Evolutionary conservation across 176 grass and related monocot genomes (phyloP).

Genomic region (Otatea glauca): DNA sequence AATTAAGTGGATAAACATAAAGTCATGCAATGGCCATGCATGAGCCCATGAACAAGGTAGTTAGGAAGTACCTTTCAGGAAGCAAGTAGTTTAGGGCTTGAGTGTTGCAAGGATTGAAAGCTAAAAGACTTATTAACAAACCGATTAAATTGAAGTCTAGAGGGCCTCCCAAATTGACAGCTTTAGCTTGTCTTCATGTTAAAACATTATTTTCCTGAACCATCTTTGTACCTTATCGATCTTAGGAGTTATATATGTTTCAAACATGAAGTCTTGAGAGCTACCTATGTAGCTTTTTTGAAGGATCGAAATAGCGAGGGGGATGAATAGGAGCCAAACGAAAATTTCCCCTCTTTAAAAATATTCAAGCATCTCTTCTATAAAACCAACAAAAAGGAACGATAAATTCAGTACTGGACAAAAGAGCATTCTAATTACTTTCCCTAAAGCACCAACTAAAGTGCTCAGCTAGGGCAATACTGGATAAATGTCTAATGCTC

Average conservation of each 20-base stretch:
- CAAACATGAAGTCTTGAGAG: conserved; percentile 42
- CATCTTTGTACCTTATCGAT: conserved; percentile 38
- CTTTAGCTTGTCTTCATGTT: conserved; percentile 33
- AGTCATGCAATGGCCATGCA: conserved; percentile 24
- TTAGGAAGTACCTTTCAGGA: conserved; percentile 58
- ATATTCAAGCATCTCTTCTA: too few relatives aligned
- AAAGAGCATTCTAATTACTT: too few relatives aligned
- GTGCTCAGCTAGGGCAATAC: too few relatives aligned
- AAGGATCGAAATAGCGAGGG: too few relatives aligned
- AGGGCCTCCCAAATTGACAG: conserved; percentile 30
- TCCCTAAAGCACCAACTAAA: too few relatives aligned
- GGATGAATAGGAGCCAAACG: too few relatives aligned
- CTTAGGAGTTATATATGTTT: conserved; percentile 22
- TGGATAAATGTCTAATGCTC: too few relatives aligned
- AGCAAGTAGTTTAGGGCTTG: conserved; percentile 45
- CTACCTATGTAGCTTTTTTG: conserved; percentile 32
- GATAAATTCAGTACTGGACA: too few relatives aligned
- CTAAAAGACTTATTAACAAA: conserved; percentile 41
- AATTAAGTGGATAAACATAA: conserved; percentile 22
- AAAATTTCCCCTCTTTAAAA: too few relatives aligned
- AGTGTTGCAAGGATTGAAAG: conserved; percentile 51
- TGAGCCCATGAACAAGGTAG: conserved; percentile 39
- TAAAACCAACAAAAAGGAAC: too few relatives aligned
- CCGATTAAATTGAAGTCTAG: conserved; percentile 29
- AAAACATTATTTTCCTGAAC: conserved; percentile 38